Conservation (phyloP, 257 asterid genomes). For the Orobanche coerulescens region DNA sequence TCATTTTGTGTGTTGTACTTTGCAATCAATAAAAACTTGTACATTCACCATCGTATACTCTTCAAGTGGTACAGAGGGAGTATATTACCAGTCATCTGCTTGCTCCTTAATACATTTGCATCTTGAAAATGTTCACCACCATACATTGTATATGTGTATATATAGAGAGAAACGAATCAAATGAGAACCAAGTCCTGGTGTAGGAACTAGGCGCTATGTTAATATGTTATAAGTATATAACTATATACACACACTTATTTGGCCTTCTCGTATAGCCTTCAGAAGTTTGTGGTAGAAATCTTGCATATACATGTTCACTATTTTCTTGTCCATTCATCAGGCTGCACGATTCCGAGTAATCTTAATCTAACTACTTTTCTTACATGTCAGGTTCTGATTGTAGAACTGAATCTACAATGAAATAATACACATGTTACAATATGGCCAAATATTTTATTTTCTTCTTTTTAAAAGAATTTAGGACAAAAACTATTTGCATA, state of each 20-base stretch:
- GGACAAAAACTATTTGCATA: too few species aligned
- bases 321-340: background rate
- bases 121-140: background rate
- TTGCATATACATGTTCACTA: background rate
- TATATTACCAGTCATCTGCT: background rate
- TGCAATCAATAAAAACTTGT: too few species aligned
- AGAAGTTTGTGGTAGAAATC: background rate
- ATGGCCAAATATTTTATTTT: background rate
- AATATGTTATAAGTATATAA: too few species aligned
- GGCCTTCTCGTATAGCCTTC: background rate
- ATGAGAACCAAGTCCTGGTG: too few species aligned
- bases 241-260: too few species aligned
- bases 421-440: background rate
- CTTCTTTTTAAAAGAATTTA: too few species aligned
- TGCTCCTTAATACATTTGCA: background rate
- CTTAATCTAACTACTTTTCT: background rate
- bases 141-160: background rate
- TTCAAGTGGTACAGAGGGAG: too few species aligned
- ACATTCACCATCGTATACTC: too few species aligned
- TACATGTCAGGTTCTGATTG: constrained; percentile 2
- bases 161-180: too few species aligned
- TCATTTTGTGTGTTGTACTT: too few species aligned
- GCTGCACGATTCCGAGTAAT: background rate
- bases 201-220: too few species aligned
- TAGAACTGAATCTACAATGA: background rate